These are phyloP conservation scores for Pistacia atlantica DNA, from an alignment of 345 rosid species.

Conservation along the genomic window DNA sequence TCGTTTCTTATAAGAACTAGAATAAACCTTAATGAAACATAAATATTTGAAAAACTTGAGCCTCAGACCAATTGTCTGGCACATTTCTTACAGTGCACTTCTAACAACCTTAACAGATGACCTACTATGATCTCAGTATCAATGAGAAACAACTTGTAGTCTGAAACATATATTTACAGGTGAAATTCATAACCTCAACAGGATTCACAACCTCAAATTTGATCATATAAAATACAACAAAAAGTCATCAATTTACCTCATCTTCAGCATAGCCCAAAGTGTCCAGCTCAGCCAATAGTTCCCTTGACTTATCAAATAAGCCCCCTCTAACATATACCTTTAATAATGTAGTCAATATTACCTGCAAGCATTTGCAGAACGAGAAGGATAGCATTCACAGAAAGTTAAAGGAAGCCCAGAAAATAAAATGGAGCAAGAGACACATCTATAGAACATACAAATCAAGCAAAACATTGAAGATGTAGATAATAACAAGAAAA, in stretches of 20 bases:
- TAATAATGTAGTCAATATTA: conserved; percentile 79
- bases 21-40: background rate
- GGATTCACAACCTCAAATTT: conserved; percentile 8
- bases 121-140: background rate
- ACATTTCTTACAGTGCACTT: background rate
- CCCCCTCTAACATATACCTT: conserved; percentile 92
- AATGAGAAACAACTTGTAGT: background rate
- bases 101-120: background rate
- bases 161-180: background rate
- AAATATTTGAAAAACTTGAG: background rate
- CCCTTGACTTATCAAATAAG: conserved; percentile 77
- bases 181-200: background rate
- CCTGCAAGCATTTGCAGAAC: conserved; percentile 51
- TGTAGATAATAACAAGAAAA: too few species aligned
- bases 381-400: conserved; percentile 5
- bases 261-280: conserved; percentile 69
- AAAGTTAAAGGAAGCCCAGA: background rate
- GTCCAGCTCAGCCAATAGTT: conserved; percentile 67
- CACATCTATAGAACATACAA: too few species aligned
- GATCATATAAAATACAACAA: background rate
- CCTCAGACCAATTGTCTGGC: background rate
- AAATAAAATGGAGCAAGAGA: background rate
- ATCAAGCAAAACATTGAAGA: too few species aligned
- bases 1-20: background rate
- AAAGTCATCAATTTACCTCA: conserved; percentile 53